Evolutionary conservation across 352 stramenopile species (phyloP).

Genomic region (Blastocystis sp.): DNA sequence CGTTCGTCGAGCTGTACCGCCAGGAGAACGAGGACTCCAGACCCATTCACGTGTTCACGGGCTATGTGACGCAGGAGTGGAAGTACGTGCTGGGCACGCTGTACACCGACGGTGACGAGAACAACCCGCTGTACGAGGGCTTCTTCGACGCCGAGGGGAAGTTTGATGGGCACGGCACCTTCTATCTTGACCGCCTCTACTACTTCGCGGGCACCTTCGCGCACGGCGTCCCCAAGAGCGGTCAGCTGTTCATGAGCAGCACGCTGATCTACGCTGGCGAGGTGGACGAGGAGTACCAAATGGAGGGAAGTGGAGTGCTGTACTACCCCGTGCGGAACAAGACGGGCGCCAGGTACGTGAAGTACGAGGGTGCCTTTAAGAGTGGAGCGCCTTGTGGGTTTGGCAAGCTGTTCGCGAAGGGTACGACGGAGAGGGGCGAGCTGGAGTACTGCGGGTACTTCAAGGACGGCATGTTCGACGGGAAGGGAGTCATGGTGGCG

Average conservation of each 20-base stretch:
- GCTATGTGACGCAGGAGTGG: background rate
- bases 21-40: too few relatives aligned
- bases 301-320: slow-evolving; percentile 24
- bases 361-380: slow-evolving; percentile 1
- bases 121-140: background rate
- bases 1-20: too few relatives aligned
- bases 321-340: slow-evolving; percentile 10
- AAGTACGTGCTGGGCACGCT: background rate
- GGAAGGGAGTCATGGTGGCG: background rate
- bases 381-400: background rate
- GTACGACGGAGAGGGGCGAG: background rate
- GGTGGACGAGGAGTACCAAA: slow-evolving; percentile 11
- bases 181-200: background rate
- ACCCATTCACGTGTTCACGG: background rate
- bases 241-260: background rate
- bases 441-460: slow-evolving; percentile 45
- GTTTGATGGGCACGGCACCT: background rate
- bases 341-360: background rate
- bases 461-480: slow-evolving; percentile 24
- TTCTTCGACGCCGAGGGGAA: background rate
- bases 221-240: background rate
- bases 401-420: background rate
- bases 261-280: slow-evolving; percentile 11
- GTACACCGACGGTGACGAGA: background rate
- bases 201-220: background rate